A percentile compares a stretch with the other conserved stretches of the same genome.
Evolutionary conservation across 1,139 yeast genomes (phyloP).

Genomic region (Candida sojae): DNA sequence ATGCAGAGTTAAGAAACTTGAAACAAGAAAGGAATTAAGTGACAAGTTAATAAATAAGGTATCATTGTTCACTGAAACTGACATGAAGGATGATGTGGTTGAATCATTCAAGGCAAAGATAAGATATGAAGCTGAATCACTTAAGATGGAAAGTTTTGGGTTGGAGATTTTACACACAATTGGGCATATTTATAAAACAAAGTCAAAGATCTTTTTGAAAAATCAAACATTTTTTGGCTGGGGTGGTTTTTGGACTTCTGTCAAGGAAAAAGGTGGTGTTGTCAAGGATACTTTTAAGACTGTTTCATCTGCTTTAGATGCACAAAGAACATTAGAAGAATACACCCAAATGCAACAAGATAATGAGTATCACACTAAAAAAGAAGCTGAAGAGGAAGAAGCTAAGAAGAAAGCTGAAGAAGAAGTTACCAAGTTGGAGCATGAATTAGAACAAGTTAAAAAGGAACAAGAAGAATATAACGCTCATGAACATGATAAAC

Average conservation of each 20-base stretch:
- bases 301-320: constrained; percentile 84
- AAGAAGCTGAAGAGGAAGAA: constrained; percentile 36
- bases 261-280: constrained; percentile 86
- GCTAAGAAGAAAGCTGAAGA: constrained; percentile 20
- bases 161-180: constrained; percentile 85
- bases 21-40: constrained; percentile 66
- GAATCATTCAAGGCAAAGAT: constrained; percentile 70
- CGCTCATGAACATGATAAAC: constrained; percentile 12
- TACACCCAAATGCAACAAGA: constrained; percentile 68
- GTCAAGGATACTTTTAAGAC: constrained; percentile 86
- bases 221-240: constrained; percentile 76
- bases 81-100: constrained; percentile 67
- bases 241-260: constrained; percentile 80
- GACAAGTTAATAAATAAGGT: constrained; percentile 65
- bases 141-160: constrained; percentile 94
- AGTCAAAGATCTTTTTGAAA: constrained; percentile 58
- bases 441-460: constrained; percentile 21
- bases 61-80: constrained; percentile 82
- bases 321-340: constrained; percentile 86
- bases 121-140: constrained; percentile 79
- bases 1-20: constrained; percentile 67
- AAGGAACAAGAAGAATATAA: constrained; percentile 16
- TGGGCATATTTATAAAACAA: constrained; percentile 74
- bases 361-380: constrained; percentile 49
- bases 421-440: constrained; percentile 21